Conservation (phyloP, 2,329 filamentous ascomycete species). For the Talaromyces sp. region DNA sequence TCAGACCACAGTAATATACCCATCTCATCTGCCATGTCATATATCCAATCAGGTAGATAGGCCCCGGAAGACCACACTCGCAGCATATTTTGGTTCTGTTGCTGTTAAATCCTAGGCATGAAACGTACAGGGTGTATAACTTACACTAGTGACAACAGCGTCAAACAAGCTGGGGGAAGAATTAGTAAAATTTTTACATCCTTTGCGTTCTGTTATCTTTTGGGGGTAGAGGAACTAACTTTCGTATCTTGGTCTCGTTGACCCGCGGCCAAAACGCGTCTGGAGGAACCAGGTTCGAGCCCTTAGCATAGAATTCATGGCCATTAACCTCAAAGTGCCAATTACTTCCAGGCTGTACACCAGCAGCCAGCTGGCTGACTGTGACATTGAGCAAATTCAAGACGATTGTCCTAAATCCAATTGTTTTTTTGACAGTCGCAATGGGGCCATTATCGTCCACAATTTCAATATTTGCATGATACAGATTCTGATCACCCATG, state of each 20-base stretch:
- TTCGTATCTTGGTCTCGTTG: conserved; percentile 46
- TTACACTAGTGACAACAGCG: conserved; percentile 44
- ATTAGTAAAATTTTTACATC: neutral
- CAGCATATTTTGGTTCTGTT: conserved; percentile 57
- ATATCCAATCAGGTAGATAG: conserved; percentile 58
- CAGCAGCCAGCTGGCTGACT: conserved; percentile 47
- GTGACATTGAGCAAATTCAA: conserved; percentile 53
- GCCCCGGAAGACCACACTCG: conserved; percentile 57
- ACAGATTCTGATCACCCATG: conserved; percentile 53
- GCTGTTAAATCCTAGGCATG: neutral
- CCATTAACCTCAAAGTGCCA: conserved; percentile 65
- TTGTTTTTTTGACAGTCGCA: conserved; percentile 46
- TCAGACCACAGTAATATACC: conserved; percentile 60
- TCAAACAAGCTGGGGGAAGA: conserved; percentile 34
- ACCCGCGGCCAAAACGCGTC: conserved; percentile 60
- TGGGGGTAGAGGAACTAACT: conserved; percentile 24
- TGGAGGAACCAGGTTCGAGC: conserved; percentile 58
- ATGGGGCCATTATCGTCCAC: conserved; percentile 28
- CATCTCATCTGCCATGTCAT: conserved; percentile 57
- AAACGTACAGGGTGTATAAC: neutral
- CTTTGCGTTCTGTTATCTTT: neutral
- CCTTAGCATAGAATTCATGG: conserved; percentile 59
- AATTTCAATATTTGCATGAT: conserved; percentile 50
- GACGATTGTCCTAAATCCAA: conserved; percentile 60
- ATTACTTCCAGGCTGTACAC: conserved; percentile 53